Conservation (phyloP, 140 eudicot species). For the Flaveria floridana region DNA sequence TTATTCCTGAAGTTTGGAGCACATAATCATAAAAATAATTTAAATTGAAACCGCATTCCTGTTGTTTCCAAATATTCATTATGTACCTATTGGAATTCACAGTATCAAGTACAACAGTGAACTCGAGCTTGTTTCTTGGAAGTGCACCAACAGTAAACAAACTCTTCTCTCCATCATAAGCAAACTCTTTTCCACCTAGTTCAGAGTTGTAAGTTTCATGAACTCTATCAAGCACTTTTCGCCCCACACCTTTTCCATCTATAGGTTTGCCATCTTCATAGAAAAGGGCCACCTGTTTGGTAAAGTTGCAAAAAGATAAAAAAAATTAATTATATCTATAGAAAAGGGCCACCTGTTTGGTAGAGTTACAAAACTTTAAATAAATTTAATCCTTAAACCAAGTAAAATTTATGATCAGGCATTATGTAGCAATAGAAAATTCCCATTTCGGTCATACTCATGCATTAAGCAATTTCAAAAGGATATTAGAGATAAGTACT, state of each 20-base stretch:
- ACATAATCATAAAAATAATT: not conserved
- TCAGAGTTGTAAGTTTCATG: constrained; percentile 69
- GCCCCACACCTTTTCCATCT: constrained; percentile 79
- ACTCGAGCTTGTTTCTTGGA: constrained; percentile 74
- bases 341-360: constrained; percentile 56
- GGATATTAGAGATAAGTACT: not conserved
- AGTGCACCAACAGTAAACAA: constrained; percentile 82
- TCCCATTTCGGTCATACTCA: not conserved
- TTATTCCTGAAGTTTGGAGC: constrained; percentile 27
- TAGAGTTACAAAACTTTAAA: not conserved
- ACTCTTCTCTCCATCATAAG: constrained; percentile 94
- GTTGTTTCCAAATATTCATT: not conserved
- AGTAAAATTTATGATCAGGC: not conserved
- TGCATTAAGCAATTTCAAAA: not conserved
- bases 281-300: constrained; percentile 57
- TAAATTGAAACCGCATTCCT: not conserved
- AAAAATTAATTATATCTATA: constrained; percentile 14
- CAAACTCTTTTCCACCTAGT: constrained; percentile 63
- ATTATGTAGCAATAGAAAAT: too few species aligned
- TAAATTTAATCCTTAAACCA: not conserved
- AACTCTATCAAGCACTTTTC: constrained; percentile 61
- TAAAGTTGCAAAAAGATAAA: not conserved
- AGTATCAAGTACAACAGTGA: constrained; percentile 71
- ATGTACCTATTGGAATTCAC: constrained; percentile 56
- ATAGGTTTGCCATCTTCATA: constrained; percentile 84